Evolutionary conservation across 306 rosid genomes (phyloP).

Genomic region (Vigna trinervia): DNA sequence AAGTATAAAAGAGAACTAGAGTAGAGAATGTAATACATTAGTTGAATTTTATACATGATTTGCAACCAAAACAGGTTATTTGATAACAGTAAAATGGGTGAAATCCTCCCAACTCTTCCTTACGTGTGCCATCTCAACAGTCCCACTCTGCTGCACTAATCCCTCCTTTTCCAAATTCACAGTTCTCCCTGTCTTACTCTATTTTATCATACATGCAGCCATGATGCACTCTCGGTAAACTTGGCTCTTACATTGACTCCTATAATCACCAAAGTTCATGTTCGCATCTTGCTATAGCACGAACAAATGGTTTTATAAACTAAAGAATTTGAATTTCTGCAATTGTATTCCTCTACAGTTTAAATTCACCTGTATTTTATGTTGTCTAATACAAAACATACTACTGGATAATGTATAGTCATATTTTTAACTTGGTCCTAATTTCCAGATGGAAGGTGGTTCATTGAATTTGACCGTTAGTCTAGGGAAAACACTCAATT

Average conservation of each 20-base stretch:
- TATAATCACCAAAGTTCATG: not conserved
- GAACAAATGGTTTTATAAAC: not conserved
- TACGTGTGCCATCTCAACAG: too few species aligned
- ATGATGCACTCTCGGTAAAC: not conserved
- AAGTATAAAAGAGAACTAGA: not conserved
- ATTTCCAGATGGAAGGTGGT: conserved; percentile 13
- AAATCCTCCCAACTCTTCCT: not conserved
- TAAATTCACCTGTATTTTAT: not conserved
- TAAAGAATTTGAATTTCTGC: too few species aligned
- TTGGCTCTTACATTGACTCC: not conserved
- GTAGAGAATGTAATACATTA: not conserved
- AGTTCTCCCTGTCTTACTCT: not conserved
- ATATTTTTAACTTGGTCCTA: conserved; percentile 16
- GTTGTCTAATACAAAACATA: conserved; percentile 2
- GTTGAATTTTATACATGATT: not conserved
- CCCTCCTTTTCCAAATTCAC: not conserved
- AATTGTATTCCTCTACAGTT: not conserved
- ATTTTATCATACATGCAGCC: not conserved
- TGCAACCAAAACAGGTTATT: not conserved
- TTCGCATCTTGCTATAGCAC: not conserved
- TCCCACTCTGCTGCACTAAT: not conserved
- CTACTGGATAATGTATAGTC: not conserved
- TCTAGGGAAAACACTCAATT: not conserved
- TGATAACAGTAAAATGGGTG: not conserved
- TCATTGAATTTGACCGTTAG: conserved; percentile 31